Percentiles rank a stretch among this genome's conserved stretches.
Evolutionary conservation across 2,329 filamentous ascomycete genomes (phyloP).

Genomic region (Chalaropsis thielavioides): DNA sequence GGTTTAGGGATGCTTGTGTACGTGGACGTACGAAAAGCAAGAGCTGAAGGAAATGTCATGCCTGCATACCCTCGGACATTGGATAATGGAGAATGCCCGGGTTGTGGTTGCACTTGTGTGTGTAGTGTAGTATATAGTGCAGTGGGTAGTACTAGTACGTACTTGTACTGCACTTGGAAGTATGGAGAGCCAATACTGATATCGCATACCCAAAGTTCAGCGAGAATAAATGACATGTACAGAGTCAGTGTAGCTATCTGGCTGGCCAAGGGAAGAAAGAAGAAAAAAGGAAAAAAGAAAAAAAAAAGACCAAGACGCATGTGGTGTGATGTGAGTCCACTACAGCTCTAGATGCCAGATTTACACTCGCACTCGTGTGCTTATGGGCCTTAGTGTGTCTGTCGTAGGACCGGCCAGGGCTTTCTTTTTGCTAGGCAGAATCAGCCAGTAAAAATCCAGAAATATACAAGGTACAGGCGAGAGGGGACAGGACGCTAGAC

Average conservation of each 20-base stretch:
- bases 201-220: background rate
- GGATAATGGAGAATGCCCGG: background rate
- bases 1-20: background rate
- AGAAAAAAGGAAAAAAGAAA: background rate
- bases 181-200: background rate
- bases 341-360: background rate
- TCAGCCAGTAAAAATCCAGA: background rate
- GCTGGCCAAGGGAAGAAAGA: background rate
- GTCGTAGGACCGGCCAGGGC: background rate
- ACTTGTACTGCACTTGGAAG: background rate
- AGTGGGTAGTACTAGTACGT: background rate
- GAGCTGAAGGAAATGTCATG: background rate
- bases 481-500: background rate
- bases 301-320: background rate
- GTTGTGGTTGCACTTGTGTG: background rate
- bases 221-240: background rate
- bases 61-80: conserved; percentile 1
- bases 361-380: background rate
- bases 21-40: background rate
- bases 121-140: background rate
- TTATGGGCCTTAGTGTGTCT: background rate
- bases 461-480: background rate
- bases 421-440: background rate
- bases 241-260: background rate
- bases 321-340: background rate